Base-by-base conservation (phyloP, 345 rosid species). In the Anastatica hierochuntica region DNA sequence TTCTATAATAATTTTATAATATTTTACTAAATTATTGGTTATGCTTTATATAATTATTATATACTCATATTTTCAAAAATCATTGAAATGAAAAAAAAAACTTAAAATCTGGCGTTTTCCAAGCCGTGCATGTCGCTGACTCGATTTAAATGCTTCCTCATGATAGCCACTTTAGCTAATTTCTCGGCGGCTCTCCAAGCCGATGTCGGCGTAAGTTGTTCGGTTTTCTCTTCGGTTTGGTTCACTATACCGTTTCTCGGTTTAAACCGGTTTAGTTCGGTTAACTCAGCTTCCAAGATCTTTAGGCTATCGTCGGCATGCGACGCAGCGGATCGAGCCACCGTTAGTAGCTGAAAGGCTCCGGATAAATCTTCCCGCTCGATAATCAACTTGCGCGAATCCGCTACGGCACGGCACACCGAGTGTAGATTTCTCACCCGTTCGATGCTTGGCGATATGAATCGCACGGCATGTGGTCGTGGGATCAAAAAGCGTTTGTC, bases 91-190 rank as follows among this genome's bases (percentile, higher is more conserved):
- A 60, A 70, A 57, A 62, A 49, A 21, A 2, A 34, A 10, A 30
- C 60, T 72, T 78, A 85, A 74, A 89, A 89, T 81, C 97, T 85
- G 21, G 97, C 97, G 58, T 89, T 78, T 63, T 89, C 97, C 67
- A 89, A 85, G 71, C 97, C 97, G 74, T 89, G 97, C 79, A 89
- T 72, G 53, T 89, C 97, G 75, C 97, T 83, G 58, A 89, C 97
- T 48, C 95, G 76, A 57, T 89, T 89, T 82, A 89, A 67, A 52
- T 88, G 90, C 72, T 85, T 89, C 68, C 94, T 83, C 95, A 69
- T 89, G 6, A 85, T 81, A 47, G 97, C 97, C 55, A 89, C 82
- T 63, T 85, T 85, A 47, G 97, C 95, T 71, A 89, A 80, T 63
- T 80, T 77, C 64, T 89, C 97, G 0, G 97, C 97, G 14, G 94